Evolutionary conservation across 768 basidiomycete species (phyloP).

Genomic region (Phylloporus sp.): DNA sequence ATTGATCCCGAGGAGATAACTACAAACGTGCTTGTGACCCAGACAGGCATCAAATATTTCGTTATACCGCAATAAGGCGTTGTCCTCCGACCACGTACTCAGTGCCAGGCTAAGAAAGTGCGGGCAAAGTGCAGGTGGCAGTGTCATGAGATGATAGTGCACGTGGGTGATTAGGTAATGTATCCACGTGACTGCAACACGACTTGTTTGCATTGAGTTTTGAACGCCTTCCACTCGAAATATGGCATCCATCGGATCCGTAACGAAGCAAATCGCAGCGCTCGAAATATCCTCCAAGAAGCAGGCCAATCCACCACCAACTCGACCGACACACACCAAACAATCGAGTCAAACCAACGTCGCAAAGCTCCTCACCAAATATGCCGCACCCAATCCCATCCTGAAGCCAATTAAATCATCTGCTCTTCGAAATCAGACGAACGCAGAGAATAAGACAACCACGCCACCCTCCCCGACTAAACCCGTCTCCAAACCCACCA

Average conservation of each 20-base stretch:
- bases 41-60: too few relatives aligned
- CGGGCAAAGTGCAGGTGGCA: too few relatives aligned
- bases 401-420: conserved; percentile 34
- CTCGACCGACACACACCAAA: conserved; percentile 42
- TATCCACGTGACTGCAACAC: conserved; percentile 25
- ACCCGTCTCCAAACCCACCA: conserved; percentile 17
- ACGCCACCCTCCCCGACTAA: conserved; percentile 26
- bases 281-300: conserved; percentile 61
- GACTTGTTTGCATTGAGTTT: conserved; percentile 6
- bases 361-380: conserved; percentile 71
- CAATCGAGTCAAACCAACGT: conserved; percentile 59
- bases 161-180: too few relatives aligned
- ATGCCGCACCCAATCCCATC: conserved; percentile 56
- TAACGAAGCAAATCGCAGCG: conserved; percentile 66
- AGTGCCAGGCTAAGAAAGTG: too few relatives aligned
- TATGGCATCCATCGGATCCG: conserved; percentile 47
- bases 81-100: too few relatives aligned
- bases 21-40: too few relatives aligned
- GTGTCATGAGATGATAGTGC: too few relatives aligned
- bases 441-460: conserved; percentile 22
- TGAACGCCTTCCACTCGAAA: not conserved
- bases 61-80: too few relatives aligned
- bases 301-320: conserved; percentile 31
- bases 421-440: conserved; percentile 40
- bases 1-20: too few relatives aligned